A percentile compares a stretch with the other conserved stretches of the same genome.
phyloP scores from a whole-genome alignment of 768 basidiomycete genomes.

The Sutorius australiensis region DNA sequence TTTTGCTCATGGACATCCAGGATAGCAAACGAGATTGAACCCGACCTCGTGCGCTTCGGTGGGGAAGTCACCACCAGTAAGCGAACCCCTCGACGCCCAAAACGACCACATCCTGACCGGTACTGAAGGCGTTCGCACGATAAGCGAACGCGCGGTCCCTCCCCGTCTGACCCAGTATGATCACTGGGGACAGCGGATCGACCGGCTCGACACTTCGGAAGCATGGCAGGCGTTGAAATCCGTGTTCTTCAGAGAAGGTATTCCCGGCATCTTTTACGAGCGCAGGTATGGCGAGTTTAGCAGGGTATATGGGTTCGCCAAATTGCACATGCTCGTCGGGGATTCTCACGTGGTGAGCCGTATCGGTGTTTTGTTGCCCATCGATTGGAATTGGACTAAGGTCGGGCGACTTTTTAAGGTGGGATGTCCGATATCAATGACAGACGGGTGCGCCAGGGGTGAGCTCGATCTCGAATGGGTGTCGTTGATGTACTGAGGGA shows the following conservation, averaged over 20 bases:
- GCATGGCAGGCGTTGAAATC: constrained; percentile 70
- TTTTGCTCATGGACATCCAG: constrained; percentile 27
- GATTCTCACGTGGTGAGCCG: constrained; percentile 58
- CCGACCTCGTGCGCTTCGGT: constrained; percentile 60
- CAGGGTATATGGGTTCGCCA: constrained; percentile 62
- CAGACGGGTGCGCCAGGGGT: constrained; percentile 70
- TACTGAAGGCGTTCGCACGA: constrained; percentile 47
- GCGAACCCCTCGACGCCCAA: constrained; percentile 11
- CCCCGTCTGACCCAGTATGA: constrained; percentile 66
- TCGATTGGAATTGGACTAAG: not conserved
- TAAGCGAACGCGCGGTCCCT: constrained; percentile 41
- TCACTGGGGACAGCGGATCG: constrained; percentile 66
- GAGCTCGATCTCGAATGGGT: constrained; percentile 3
- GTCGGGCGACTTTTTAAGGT: constrained; percentile 35
- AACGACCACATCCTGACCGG: not conserved
- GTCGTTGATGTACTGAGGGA: not conserved
- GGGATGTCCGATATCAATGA: constrained; percentile 76
- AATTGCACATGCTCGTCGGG: constrained; percentile 56
- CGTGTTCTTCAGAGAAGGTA: constrained; percentile 59
- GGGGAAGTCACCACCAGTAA: constrained; percentile 49
- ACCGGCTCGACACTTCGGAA: constrained; percentile 65
- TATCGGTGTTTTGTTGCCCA: not conserved
- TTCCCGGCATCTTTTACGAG: constrained; percentile 66
- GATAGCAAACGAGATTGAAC: constrained; percentile 45
- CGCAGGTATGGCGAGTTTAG: constrained; percentile 58